These are phyloP conservation scores for Tylopilus cervinicoccineus DNA, from an alignment of 768 basidiomycete species.

Conservation along the genomic window DNA sequence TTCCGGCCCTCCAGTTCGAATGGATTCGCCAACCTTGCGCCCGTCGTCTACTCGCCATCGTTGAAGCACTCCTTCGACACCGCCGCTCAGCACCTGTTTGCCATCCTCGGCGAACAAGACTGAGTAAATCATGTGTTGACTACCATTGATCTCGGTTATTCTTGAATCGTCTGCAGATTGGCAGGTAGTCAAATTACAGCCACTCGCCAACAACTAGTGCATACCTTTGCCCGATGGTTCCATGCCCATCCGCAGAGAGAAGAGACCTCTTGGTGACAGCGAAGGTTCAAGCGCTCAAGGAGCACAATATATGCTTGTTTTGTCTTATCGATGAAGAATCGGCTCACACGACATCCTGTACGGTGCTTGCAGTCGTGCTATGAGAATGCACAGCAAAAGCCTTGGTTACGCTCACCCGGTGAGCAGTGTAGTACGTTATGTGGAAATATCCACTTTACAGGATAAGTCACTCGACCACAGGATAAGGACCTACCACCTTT, in stretches of 20 bases:
- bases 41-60: neutral
- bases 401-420: no score
- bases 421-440: no score
- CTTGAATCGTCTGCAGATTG: neutral
- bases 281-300: no score
- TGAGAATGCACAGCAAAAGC: no score
- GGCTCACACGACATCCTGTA: no score
- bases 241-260: neutral
- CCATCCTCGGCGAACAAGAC: neutral
- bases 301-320: no score
- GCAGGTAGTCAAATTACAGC: neutral
- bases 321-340: no score
- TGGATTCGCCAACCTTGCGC: neutral
- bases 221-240: neutral
- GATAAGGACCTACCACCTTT: no score
- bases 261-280: neutral
- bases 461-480: no score
- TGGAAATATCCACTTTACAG: no score
- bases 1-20: neutral
- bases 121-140: neutral
- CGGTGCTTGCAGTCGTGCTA: no score
- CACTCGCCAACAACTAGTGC: neutral
- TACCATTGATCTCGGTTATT: neutral
- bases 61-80: neutral
- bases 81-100: neutral